Evolutionary conservation across 2,329 filamentous ascomycete species (phyloP), one percentile per base, ranked within the genome.

Genomic region (Trichoderma arundinaceum): DNA sequence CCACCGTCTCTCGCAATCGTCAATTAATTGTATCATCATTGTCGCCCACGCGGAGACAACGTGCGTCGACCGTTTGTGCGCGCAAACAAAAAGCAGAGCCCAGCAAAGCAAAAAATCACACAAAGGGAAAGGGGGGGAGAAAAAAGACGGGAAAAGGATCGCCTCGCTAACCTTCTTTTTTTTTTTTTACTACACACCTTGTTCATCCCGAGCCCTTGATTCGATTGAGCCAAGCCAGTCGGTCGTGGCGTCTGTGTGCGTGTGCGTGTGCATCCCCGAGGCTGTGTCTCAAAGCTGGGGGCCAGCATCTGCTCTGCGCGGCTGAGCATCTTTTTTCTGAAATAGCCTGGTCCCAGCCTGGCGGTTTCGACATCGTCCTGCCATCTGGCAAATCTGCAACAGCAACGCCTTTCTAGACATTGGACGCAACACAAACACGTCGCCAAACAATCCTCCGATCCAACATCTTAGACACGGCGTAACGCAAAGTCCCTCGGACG

Each of bases 291-390:
- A 10, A 63, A 53, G 28, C 49, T 54, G 28, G 49, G 49, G 60
- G 49, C 60, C 60, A 17, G 59, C 59, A n/a, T 53, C 48, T 62
- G 48, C 59, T 54, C 49, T 63, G 60, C 60, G 38, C 60, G 60
- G 60, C 60, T 63, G 60, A 63, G 33, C 49, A 19, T 28, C 22
- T 53, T 28, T 33, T 60, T 39, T 51, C 7, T 6, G 17, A 54
- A 53, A 35, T 44, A 35, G 49, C 48, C 48, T 53, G 49, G 59
- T 63, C 51, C 41, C 59, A 62, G 59, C 48, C 59, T 63, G 39
- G 59, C n/a, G 49, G 59, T 38, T 53, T 44, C 59, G 19, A 54
- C 17, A 57, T 56, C 35, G 19, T 13, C 39, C 39, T 13, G 32
- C 51, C 51, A 5, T 22, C n/a, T 19, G 19, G 19, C 6, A 49